phyloP scores from a whole-genome alignment of 257 asterid species.

The Gardenia jasminoides region DNA sequence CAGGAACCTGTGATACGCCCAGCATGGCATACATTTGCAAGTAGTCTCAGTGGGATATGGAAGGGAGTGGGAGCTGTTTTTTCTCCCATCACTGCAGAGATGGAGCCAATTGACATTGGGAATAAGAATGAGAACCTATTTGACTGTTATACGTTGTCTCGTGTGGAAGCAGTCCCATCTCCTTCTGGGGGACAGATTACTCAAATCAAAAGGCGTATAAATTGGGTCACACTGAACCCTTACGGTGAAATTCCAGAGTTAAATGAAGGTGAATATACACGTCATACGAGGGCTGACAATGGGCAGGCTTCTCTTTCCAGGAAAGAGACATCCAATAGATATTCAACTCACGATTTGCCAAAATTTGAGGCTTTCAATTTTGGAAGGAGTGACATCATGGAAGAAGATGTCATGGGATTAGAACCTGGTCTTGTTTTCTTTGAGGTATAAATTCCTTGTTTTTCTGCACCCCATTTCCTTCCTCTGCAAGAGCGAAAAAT shows the following conservation, averaged over 20 bases:
- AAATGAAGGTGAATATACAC: conserved; percentile 33
- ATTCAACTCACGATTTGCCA: conserved; percentile 45
- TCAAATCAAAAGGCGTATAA: conserved; percentile 63
- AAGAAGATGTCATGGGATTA: conserved; percentile 91
- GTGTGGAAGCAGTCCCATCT: conserved; percentile 51
- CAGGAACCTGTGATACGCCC: conserved; percentile 97
- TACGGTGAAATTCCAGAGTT: conserved; percentile 58
- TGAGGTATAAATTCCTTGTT: conserved; percentile 55
- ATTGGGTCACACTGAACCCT: conserved; percentile 91
- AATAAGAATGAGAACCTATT: conserved; percentile 68
- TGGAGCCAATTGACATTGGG: conserved; percentile 93
- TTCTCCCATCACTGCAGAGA: conserved; percentile 91
- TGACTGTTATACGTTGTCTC: conserved; percentile 82
- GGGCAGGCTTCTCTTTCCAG: conserved; percentile 26
- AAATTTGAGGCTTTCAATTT: conserved; percentile 78
- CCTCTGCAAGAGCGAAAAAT: not conserved
- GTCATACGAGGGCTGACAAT: conserved; percentile 20
- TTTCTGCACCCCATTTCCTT: conserved; percentile 3
- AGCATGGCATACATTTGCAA: conserved; percentile 83
- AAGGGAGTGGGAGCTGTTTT: conserved; percentile 98
- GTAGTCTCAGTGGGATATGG: conserved; percentile 97
- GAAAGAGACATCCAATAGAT: conserved; percentile 28
- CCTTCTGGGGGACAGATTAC: conserved; percentile 47
- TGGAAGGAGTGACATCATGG: conserved; percentile 83
- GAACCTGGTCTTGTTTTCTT: conserved; percentile 97